phyloP scores from a whole-genome alignment of 495 filamentous ascomycete species.

The Chaetomium tenue region DNA sequence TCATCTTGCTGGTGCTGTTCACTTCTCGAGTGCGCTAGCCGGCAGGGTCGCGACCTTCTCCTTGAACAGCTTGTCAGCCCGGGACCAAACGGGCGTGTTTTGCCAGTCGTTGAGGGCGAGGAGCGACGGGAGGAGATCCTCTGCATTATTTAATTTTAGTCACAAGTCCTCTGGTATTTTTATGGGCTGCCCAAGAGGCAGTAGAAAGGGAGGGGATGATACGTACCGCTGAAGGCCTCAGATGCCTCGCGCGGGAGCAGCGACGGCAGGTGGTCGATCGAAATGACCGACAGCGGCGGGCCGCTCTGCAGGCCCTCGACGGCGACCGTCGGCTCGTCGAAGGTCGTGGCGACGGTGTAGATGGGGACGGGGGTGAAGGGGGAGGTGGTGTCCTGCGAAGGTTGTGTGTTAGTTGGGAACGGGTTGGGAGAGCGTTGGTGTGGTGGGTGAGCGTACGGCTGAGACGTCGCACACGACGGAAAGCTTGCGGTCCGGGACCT shows the following conservation, averaged over 20 bases:
- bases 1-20: conserved; percentile 7
- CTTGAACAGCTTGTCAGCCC: conserved; percentile 79
- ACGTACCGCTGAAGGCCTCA: conserved; percentile 69
- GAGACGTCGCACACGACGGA: conserved; percentile 87
- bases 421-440: conserved; percentile 51
- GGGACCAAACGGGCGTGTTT: conserved; percentile 72
- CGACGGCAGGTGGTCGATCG: conserved; percentile 87
- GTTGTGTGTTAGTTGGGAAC: not conserved
- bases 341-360: conserved; percentile 78
- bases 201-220: not conserved
- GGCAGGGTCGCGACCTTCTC: conserved; percentile 80
- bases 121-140: conserved; percentile 74
- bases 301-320: conserved; percentile 56
- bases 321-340: conserved; percentile 77
- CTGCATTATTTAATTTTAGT: not conserved
- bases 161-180: not conserved
- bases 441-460: conserved; percentile 60
- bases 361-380: conserved; percentile 66
- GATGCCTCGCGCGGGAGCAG: conserved; percentile 83
- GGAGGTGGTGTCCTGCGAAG: conserved; percentile 59
- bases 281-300: conserved; percentile 71
- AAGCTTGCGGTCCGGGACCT: conserved; percentile 66
- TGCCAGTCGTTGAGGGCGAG: conserved; percentile 72
- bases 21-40: conserved; percentile 42
- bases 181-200: too few species aligned